Percentiles rank a stretch among this genome's conserved stretches.
Evolutionary conservation across 192 early-diverging fungal species (phyloP).

Genomic region (Diversispora eburnea): DNA sequence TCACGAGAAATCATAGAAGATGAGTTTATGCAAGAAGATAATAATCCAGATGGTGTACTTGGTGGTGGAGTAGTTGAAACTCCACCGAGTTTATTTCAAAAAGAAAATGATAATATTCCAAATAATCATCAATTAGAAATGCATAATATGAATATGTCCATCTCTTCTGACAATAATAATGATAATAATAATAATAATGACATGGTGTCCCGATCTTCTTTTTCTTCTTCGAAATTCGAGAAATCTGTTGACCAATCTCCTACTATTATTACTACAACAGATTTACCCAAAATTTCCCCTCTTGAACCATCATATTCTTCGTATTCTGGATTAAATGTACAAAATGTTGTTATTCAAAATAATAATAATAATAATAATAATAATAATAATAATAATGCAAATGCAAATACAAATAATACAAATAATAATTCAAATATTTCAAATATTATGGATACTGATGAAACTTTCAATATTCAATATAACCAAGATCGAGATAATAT

Average conservation of each 20-base stretch:
- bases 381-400: neutral
- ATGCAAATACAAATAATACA: neutral
- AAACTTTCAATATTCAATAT: neutral
- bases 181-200: neutral
- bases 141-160: conserved; percentile 13
- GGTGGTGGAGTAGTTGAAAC: conserved; percentile 20
- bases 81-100: neutral
- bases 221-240: neutral
- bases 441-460: conserved; percentile 19
- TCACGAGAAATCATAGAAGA: conserved; percentile 2
- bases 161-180: neutral
- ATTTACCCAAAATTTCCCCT: neutral
- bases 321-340: neutral
- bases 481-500: neutral
- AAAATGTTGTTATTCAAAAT: neutral
- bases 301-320: neutral
- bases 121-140: conserved; percentile 18
- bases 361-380: neutral
- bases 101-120: neutral
- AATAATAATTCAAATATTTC: neutral
- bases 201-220: neutral
- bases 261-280: neutral
- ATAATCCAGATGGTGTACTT: neutral
- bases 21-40: conserved; percentile 7
- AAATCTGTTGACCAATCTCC: neutral